Percentiles rank a stretch among this genome's conserved stretches.
Evolutionary conservation across 257 asterid species (phyloP).

Genomic region (Coffea canephora): DNA sequence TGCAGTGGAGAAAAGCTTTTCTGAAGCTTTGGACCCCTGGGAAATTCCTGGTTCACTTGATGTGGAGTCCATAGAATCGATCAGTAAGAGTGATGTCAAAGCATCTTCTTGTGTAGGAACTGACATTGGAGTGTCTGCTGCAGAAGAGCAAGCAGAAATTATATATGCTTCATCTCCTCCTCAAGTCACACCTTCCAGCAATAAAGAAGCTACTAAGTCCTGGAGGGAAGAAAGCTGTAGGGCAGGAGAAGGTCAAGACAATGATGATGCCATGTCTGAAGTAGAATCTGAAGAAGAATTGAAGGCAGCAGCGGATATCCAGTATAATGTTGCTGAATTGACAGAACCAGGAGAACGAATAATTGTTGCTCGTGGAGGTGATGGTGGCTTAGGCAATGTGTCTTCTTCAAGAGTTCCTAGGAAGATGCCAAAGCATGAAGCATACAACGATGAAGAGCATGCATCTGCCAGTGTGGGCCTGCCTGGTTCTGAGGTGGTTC

Average conservation of each 20-base stretch:
- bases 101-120: neutral
- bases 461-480: conserved; percentile 38
- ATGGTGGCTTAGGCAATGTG: conserved; percentile 82
- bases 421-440: conserved; percentile 27
- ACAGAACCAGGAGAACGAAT: conserved; percentile 75
- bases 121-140: neutral
- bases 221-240: conserved; percentile 35
- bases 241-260: conserved; percentile 35
- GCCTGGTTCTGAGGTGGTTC: conserved; percentile 68
- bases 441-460: conserved; percentile 26
- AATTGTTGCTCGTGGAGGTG: conserved; percentile 77
- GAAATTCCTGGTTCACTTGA: conserved; percentile 70
- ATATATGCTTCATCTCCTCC: conserved; percentile 21
- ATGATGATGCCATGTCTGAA: conserved; percentile 34
- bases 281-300: conserved; percentile 40
- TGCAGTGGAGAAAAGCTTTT: conserved; percentile 53
- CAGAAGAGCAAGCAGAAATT: neutral
- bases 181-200: conserved; percentile 27
- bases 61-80: conserved; percentile 19
- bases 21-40: conserved; percentile 80
- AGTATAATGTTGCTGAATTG: conserved; percentile 72
- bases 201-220: conserved; percentile 20
- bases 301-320: conserved; percentile 38
- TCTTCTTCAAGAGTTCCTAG: conserved; percentile 29
- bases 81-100: neutral